These are phyloP conservation scores for Choanephora cucurbitarum DNA, from an alignment of 371 early-diverging fungal genomes.

Conservation along the genomic window DNA sequence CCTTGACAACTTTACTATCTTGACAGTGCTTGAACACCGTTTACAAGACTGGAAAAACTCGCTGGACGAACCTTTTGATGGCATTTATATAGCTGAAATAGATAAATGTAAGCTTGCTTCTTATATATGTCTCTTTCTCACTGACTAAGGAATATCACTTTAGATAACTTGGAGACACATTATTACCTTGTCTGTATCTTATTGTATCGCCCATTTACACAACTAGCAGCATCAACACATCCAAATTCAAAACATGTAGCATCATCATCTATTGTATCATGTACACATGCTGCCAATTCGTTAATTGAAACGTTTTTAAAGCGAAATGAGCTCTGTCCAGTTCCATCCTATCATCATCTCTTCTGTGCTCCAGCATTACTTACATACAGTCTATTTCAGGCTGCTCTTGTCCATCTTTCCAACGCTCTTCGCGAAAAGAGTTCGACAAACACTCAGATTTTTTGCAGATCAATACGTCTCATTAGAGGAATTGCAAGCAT, in stretches of 20 bases:
- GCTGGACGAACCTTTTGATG: conserved; percentile 28
- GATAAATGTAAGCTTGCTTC: conserved; percentile 25
- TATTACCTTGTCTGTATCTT: conserved; percentile 51
- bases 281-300: conserved; percentile 23
- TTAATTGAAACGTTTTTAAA: conserved; percentile 3
- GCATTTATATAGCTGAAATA: conserved; percentile 17
- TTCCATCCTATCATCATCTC: conserved; percentile 15
- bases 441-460: conserved; percentile 1
- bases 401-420: conserved; percentile 30
- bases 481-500: conserved; percentile 20
- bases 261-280: conserved; percentile 25
- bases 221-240: neutral
- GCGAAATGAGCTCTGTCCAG: conserved; percentile 5
- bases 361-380: conserved; percentile 37
- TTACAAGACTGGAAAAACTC: conserved; percentile 32
- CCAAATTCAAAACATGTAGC: conserved; percentile 18
- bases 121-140: too few relatives aligned
- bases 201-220: conserved; percentile 52
- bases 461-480: conserved; percentile 20
- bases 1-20: conserved; percentile 37
- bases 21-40: conserved; percentile 36
- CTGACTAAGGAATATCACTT: too few relatives aligned
- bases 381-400: conserved; percentile 44
- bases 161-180: conserved; percentile 43
- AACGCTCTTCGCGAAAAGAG: conserved; percentile 23